These are phyloP conservation scores for Lobosporangium transversale DNA, from an alignment of 192 early-diverging fungal genomes.

Conservation along the genomic window DNA sequence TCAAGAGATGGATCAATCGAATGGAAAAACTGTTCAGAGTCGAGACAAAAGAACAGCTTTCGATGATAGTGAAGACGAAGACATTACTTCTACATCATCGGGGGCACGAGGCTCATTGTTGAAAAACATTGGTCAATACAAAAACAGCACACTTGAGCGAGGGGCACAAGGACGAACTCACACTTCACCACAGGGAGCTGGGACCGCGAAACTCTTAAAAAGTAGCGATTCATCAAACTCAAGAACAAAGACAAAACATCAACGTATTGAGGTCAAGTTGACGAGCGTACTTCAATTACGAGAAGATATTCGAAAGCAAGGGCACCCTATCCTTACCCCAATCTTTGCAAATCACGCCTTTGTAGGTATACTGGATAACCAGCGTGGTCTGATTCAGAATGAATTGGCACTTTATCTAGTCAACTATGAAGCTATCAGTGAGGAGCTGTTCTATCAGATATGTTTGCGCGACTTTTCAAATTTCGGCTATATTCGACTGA, in stretches of 20 bases:
- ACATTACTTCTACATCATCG: not conserved
- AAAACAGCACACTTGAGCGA: not conserved
- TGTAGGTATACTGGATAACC: slow-evolving; percentile 89
- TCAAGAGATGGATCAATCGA: slow-evolving; percentile 13
- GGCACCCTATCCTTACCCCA: slow-evolving; percentile 77
- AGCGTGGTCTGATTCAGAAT: slow-evolving; percentile 84
- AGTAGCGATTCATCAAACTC: not conserved
- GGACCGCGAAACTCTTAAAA: not conserved
- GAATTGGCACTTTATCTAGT: slow-evolving; percentile 87
- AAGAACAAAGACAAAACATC: slow-evolving; percentile 19
- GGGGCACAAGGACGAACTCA: slow-evolving; percentile 1
- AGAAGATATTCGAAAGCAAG: slow-evolving; percentile 70
- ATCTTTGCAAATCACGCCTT: slow-evolving; percentile 86
- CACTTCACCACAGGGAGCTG: slow-evolving; percentile 1
- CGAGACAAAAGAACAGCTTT: not conserved
- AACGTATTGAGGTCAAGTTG: slow-evolving; percentile 78
- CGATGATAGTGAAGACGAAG: slow-evolving; percentile 3
- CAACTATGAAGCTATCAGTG: slow-evolving; percentile 80
- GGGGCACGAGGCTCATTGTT: slow-evolving; percentile 8
- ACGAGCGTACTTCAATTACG: slow-evolving; percentile 84
- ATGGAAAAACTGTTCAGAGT: not conserved
- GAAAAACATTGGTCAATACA: slow-evolving; percentile 32
- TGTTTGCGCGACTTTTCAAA: slow-evolving; percentile 85
- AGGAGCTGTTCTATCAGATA: slow-evolving; percentile 92
- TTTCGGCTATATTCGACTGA: slow-evolving; percentile 80